These are phyloP conservation scores for Trifolium pratense DNA, from an alignment of 306 rosid species.

Conservation along the genomic window DNA sequence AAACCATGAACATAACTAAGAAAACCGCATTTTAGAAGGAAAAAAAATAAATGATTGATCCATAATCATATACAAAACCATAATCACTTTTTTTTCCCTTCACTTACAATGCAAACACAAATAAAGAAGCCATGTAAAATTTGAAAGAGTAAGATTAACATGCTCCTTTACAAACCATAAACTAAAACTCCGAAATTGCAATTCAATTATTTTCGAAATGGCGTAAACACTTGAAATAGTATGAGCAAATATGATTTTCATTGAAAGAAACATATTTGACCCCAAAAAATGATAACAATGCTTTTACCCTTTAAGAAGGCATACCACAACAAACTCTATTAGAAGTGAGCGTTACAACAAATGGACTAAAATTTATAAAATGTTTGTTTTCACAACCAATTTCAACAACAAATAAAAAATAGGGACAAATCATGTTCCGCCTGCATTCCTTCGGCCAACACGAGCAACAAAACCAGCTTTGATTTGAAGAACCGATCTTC, in stretches of 20 bases:
- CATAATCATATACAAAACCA: too few relatives aligned
- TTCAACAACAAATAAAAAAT: conserved; percentile 13
- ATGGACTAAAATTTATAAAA: background rate
- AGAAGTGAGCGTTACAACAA: background rate
- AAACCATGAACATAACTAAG: too few relatives aligned
- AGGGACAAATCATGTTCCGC: conserved; percentile 58
- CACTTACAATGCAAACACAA: too few relatives aligned
- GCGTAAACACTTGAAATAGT: background rate
- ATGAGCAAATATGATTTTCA: background rate
- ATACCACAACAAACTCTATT: conserved; percentile 17
- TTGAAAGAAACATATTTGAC: conserved; percentile 6
- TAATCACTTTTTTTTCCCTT: too few relatives aligned
- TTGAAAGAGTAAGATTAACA: background rate
- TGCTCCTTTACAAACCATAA: background rate
- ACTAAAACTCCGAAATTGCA: background rate
- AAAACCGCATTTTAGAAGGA: too few relatives aligned
- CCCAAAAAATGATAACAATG: background rate
- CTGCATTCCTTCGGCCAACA: conserved; percentile 85
- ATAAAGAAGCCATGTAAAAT: background rate
- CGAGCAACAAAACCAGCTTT: conserved; percentile 99
- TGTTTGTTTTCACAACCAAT: conserved; percentile 18
- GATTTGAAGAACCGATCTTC: conserved; percentile 92
- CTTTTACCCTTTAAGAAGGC: background rate
- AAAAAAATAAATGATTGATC: too few relatives aligned
- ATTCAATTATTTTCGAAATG: background rate